These are phyloP conservation scores for Juglanconis sp. DNA, from an alignment of 2,329 filamentous ascomycete genomes.

Conservation along the genomic window DNA sequence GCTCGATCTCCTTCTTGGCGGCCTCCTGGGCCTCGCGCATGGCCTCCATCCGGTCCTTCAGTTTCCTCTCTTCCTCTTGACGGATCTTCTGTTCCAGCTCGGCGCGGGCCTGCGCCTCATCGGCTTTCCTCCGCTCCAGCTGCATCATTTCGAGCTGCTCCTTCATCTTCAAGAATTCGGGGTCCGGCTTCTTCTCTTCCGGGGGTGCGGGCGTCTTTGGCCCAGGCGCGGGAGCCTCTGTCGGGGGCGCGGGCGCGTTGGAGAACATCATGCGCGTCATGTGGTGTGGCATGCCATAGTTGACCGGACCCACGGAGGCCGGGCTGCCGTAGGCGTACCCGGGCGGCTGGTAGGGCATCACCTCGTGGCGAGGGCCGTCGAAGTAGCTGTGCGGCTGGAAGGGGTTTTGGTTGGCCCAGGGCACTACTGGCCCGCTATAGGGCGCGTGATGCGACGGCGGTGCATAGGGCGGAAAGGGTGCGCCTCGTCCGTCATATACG, in stretches of 20 bases:
- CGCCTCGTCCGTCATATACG: constrained; percentile 31
- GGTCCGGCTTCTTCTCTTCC: constrained; percentile 39
- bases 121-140: constrained; percentile 41
- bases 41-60: constrained; percentile 32
- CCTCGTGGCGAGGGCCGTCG: constrained; percentile 40
- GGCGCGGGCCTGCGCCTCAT: constrained; percentile 41
- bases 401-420: constrained; percentile 41
- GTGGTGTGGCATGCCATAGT: constrained; percentile 29
- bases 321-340: constrained; percentile 30
- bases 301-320: constrained; percentile 19
- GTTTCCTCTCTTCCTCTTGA: constrained; percentile 44
- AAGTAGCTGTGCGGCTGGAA: constrained; percentile 42
- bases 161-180: constrained; percentile 60
- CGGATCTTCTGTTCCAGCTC: constrained; percentile 44
- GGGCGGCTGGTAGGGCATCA: constrained; percentile 48
- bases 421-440: constrained; percentile 44
- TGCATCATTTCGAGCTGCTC: constrained; percentile 54
- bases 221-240: constrained; percentile 36
- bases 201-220: constrained; percentile 37
- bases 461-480: constrained; percentile 39
- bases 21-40: constrained; percentile 41
- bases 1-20: constrained; percentile 45
- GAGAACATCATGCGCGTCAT: constrained; percentile 39
- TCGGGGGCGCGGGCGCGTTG: constrained; percentile 38
- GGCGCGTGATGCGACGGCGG: constrained; percentile 28